phyloP scores from a whole-genome alignment of 2,329 filamentous ascomycete species.

The Cytospora piceicola region DNA sequence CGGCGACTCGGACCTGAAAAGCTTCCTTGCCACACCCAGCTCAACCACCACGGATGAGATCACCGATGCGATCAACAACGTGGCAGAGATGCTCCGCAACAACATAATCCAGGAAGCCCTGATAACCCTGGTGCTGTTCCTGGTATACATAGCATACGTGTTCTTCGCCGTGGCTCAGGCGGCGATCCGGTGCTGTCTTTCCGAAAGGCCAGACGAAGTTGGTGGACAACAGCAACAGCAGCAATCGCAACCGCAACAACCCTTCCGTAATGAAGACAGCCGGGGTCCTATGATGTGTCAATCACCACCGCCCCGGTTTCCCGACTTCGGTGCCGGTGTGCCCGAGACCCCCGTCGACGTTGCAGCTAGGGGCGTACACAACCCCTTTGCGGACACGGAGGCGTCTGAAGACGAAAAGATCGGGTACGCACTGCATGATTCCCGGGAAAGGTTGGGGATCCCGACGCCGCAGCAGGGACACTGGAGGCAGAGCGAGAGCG shows the following conservation, averaged over 20 bases:
- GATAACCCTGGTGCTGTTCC: slow-evolving; percentile 74
- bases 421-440: background rate
- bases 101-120: slow-evolving; percentile 77
- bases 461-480: slow-evolving; percentile 32
- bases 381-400: background rate
- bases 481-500: slow-evolving; percentile 43
- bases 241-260: slow-evolving; percentile 31
- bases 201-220: slow-evolving; percentile 63
- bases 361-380: background rate
- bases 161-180: slow-evolving; percentile 74
- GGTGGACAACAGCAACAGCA: slow-evolving; percentile 48
- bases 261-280: slow-evolving; percentile 36
- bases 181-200: slow-evolving; percentile 48
- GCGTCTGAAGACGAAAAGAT: slow-evolving; percentile 39
- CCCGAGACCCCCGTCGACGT: slow-evolving; percentile 25
- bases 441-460: slow-evolving; percentile 31
- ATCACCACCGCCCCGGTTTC: slow-evolving; percentile 29
- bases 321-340: slow-evolving; percentile 23
- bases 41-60: slow-evolving; percentile 80
- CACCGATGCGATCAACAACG: slow-evolving; percentile 71
- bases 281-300: slow-evolving; percentile 31
- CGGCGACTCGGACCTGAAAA: slow-evolving; percentile 52
- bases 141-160: slow-evolving; percentile 78
- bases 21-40: slow-evolving; percentile 78
- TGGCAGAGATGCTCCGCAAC: slow-evolving; percentile 68